Percentiles rank a stretch among this genome's conserved stretches.
phyloP scores from a whole-genome alignment of 495 filamentous ascomycete species.

The Jackrogersella multiformis region DNA sequence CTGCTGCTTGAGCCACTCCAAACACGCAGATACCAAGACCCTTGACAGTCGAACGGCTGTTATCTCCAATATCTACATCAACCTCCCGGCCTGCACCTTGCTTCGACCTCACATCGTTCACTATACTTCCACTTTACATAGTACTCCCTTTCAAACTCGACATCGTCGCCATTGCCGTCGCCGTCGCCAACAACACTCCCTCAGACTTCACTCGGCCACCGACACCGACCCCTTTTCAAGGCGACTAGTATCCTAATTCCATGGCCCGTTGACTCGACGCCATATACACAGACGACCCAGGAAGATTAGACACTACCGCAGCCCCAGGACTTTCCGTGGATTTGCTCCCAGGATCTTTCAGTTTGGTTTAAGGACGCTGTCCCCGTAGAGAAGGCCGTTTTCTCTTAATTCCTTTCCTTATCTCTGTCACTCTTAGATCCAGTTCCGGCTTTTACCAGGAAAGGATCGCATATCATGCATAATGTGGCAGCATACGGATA shows the following conservation, averaged over 20 bases:
- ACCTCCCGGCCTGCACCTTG: conserved; percentile 42
- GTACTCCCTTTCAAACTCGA: conserved; percentile 35
- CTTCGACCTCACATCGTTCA: conserved; percentile 40
- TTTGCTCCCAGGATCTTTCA: conserved; percentile 36
- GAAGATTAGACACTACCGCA: conserved; percentile 32
- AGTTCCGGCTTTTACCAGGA: conserved; percentile 31
- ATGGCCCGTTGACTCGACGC: conserved; percentile 44
- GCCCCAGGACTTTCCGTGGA: conserved; percentile 47
- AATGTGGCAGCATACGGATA: conserved; percentile 63
- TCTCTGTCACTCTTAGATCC: conserved; percentile 36
- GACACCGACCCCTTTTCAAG: conserved; percentile 17
- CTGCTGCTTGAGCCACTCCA: conserved; percentile 45
- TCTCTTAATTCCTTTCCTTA: conserved; percentile 45
- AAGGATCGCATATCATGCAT: conserved; percentile 60
- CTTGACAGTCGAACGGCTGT: conserved; percentile 25
- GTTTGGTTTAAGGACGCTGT: conserved; percentile 39
- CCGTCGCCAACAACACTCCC: conserved; percentile 32
- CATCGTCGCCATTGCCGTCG: conserved; percentile 32
- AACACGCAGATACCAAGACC: conserved; percentile 42
- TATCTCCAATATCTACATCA: conserved; percentile 52
- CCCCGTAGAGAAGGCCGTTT: conserved; percentile 43
- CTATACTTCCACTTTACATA: conserved; percentile 33
- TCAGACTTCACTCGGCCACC: conserved; percentile 11
- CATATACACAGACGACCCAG: conserved; percentile 39
- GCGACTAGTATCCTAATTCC: conserved; percentile 33